Conservation (phyloP, 2,329 filamentous ascomycete genomes). For the Parascedosporium putredinis region DNA sequence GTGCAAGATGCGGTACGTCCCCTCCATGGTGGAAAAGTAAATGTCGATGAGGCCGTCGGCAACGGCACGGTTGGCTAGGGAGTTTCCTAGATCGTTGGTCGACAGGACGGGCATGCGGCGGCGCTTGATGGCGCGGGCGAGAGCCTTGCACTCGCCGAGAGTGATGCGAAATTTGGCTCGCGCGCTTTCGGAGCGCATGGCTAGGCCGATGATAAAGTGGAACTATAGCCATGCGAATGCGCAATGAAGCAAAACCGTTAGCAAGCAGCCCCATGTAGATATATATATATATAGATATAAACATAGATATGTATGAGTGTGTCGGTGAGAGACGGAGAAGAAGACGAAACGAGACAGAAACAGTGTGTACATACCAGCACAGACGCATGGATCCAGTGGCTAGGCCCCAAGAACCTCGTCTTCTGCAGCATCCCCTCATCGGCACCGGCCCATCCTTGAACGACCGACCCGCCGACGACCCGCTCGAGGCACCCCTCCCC, state of each 20-base stretch:
- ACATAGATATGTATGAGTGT: too few relatives aligned
- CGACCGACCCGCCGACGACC: background rate
- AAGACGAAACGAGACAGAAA: background rate
- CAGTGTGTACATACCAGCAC: background rate
- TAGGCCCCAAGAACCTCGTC: constrained; percentile 7
- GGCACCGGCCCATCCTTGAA: background rate
- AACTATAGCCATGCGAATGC: background rate
- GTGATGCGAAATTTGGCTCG: background rate
- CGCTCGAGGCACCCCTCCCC: background rate
- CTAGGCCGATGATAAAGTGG: background rate
- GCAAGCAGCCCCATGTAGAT: too few relatives aligned
- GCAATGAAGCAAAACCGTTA: too few relatives aligned
- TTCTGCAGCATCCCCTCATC: constrained; percentile 4
- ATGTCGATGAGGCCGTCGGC: constrained; percentile 36
- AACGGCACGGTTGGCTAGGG: constrained; percentile 22
- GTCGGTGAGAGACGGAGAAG: background rate
- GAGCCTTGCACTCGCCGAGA: constrained; percentile 33
- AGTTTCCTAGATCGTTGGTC: constrained; percentile 32
- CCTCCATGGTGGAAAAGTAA: constrained; percentile 39
- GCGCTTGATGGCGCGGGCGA: constrained; percentile 42
- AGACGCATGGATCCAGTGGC: constrained; percentile 3
- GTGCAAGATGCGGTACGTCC: constrained; percentile 38
- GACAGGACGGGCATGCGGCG: constrained; percentile 36
- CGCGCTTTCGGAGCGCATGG: background rate
- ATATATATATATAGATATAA: too few relatives aligned